Evolutionary conservation across 106 monocot species (phyloP), one percentile per base, ranked within the genome.

Genomic region (Chionographis japonica): DNA sequence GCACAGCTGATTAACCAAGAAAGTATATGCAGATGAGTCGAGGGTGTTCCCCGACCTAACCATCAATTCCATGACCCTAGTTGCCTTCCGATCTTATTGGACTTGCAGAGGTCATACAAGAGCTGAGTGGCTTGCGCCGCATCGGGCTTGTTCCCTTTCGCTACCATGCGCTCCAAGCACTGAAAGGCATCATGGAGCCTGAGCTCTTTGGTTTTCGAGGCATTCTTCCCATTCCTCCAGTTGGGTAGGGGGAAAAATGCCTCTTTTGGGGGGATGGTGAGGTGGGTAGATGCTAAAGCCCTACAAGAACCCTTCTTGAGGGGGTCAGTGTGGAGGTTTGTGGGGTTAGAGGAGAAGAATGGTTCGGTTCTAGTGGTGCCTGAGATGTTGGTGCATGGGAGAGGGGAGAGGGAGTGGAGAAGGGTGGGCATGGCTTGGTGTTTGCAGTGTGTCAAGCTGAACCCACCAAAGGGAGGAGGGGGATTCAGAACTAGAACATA

Each of bases 51-150:
- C 81, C 0, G 85, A 56, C 2, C 52, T 49, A 10, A 84, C 79
- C 74, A 91, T 88, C 43, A 91, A 42, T 37, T 95, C 91, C 85
- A 91, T 79, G 12, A 84, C 87, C 54, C 81, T 54, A 54, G 88
- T 76, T 18, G 91, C 90, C 70, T 95, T 95, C 12, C 88, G 68
- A 95, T 70, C 79, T 88, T 91, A 54, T 78, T 91, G 35, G 63
- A 52, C 60, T 79, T 76, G 70, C 88, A 95, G 11, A 95, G 81
- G 27, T 83, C 83, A 56, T 81, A 88, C 13, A 91, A 19, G 46
- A 95, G 83, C 35, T 83, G 79, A 7, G 85, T 88, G 49, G 85
- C 75, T 20, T 83, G 82, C 9, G 67, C 39, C 0, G 65, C 46
- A 58, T 85, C 81, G 56, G 85, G 94, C 37, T 37, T 73, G 63